Conservation (phyloP, 352 stramenopile genomes). For the Phytophthora rubi region DNA sequence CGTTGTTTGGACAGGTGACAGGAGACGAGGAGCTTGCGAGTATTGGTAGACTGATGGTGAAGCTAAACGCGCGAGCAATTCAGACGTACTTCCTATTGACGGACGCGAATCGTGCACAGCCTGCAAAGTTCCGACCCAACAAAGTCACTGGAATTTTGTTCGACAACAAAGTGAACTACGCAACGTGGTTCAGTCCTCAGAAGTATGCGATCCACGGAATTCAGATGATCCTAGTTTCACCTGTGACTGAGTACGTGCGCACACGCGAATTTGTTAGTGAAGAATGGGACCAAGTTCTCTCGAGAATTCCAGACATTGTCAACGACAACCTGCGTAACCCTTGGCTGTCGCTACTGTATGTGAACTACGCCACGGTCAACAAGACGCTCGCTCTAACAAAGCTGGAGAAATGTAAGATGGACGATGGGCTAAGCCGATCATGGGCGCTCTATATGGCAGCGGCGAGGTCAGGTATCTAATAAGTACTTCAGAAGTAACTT, state of each 20-base stretch:
- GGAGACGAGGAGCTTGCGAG: slow-evolving; percentile 18
- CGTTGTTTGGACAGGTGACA: slow-evolving; percentile 31
- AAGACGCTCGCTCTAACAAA: slow-evolving; percentile 39
- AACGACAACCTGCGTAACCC: slow-evolving; percentile 46
- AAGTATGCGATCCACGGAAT: slow-evolving; percentile 70
- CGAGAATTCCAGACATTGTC: slow-evolving; percentile 26
- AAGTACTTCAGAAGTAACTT: too few relatives aligned
- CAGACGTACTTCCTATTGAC: slow-evolving; percentile 44
- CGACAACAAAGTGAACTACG: slow-evolving; percentile 69
- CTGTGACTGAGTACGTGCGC: slow-evolving; percentile 52
- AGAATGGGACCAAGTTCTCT: slow-evolving; percentile 43
- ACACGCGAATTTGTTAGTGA: slow-evolving; percentile 41
- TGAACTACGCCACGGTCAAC: slow-evolving; percentile 69
- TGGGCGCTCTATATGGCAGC: slow-evolving; percentile 71
- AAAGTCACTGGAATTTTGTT: slow-evolving; percentile 62
- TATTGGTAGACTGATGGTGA: slow-evolving; percentile 34
- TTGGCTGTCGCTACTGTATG: slow-evolving; percentile 66
- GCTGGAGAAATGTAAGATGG: slow-evolving; percentile 58
- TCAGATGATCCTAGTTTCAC: slow-evolving; percentile 66
- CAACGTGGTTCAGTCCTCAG: slow-evolving; percentile 62
- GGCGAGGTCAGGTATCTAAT: slow-evolving; percentile 2
- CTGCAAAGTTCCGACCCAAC: slow-evolving; percentile 35
- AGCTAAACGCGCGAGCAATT: slow-evolving; percentile 31
- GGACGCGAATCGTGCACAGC: slow-evolving; percentile 30
- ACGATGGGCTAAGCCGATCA: slow-evolving; percentile 67